These are phyloP conservation scores for Aspergillus chevalieri DNA, from an alignment of 2,329 filamentous ascomycete genomes.

Conservation along the genomic window DNA sequence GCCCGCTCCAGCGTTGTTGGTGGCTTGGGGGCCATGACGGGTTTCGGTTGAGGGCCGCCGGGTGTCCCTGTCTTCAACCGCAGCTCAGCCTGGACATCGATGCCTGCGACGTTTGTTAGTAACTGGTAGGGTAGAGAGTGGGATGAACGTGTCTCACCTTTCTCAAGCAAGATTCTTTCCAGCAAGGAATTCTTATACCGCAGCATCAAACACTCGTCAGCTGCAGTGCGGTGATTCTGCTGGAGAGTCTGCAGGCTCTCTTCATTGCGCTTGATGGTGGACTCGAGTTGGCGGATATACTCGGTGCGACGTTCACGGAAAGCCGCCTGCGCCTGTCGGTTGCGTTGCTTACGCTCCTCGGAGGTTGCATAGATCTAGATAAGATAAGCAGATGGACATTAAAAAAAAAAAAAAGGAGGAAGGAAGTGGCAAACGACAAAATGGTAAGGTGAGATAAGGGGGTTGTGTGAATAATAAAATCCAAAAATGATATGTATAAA, in stretches of 20 bases:
- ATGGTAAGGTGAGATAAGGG: slow-evolving; percentile 1
- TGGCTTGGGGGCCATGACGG: slow-evolving; percentile 62
- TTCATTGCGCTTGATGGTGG: slow-evolving; percentile 95
- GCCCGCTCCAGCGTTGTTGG: slow-evolving; percentile 72
- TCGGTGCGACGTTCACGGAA: slow-evolving; percentile 95
- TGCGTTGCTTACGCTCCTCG: slow-evolving; percentile 95
- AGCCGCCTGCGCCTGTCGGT: slow-evolving; percentile 92
- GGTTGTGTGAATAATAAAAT: slow-evolving; percentile 1
- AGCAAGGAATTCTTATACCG: slow-evolving; percentile 97
- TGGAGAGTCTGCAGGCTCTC: slow-evolving; percentile 88
- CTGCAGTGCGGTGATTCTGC: slow-evolving; percentile 86
- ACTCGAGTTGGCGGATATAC: slow-evolving; percentile 98
- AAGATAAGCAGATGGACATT: slow-evolving; percentile 4
- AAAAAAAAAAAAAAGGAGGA: slow-evolving; percentile 2
- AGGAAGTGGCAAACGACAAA: not conserved
- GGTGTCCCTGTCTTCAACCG: slow-evolving; percentile 87
- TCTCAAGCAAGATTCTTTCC: slow-evolving; percentile 91
- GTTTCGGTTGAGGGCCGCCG: slow-evolving; percentile 59
- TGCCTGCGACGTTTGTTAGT: slow-evolving; percentile 51
- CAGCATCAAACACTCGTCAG: slow-evolving; percentile 96
- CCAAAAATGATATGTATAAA: not conserved
- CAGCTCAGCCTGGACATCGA: slow-evolving; percentile 94
- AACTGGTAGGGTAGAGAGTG: not conserved
- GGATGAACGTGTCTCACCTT: slow-evolving; percentile 53
- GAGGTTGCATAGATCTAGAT: slow-evolving; percentile 95